phyloP scores from a whole-genome alignment of 2,329 filamentous ascomycete genomes.

The Pseudogymnoascus sp. region DNA sequence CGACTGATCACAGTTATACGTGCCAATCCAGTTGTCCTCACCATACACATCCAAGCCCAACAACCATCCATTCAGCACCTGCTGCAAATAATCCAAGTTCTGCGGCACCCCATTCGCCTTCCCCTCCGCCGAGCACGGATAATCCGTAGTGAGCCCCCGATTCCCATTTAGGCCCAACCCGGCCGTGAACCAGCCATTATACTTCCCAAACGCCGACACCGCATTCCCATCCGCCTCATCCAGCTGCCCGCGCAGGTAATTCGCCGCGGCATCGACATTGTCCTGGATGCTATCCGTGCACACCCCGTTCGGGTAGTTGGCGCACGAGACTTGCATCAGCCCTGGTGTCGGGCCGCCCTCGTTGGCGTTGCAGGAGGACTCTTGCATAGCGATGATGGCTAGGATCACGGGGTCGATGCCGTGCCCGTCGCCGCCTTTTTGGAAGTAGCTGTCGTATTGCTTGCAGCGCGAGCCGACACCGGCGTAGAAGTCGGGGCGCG shows the following conservation, averaged over 20 bases:
- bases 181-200: slow-evolving; percentile 31
- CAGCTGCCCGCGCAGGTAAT: slow-evolving; percentile 24
- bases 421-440: slow-evolving; percentile 25
- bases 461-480: slow-evolving; percentile 21
- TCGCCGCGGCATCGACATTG: slow-evolving; percentile 29
- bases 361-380: slow-evolving; percentile 30
- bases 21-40: slow-evolving; percentile 3
- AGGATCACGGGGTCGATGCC: slow-evolving; percentile 29
- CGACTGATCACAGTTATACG: background rate
- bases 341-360: slow-evolving; percentile 29
- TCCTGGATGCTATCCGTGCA: slow-evolving; percentile 29
- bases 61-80: slow-evolving; percentile 31
- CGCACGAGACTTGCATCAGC: slow-evolving; percentile 30
- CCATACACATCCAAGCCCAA: slow-evolving; percentile 24
- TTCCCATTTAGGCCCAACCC: slow-evolving; percentile 24
- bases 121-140: slow-evolving; percentile 25
- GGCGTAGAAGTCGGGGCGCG: slow-evolving; percentile 22
- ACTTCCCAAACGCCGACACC: slow-evolving; percentile 28
- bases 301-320: slow-evolving; percentile 29
- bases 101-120: slow-evolving; percentile 25
- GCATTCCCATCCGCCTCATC: slow-evolving; percentile 24
- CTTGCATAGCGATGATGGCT: slow-evolving; percentile 31
- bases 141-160: slow-evolving; percentile 24
- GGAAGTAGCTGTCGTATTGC: slow-evolving; percentile 30
- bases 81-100: slow-evolving; percentile 31